Evolutionary conservation across 805 yeast genomes (phyloP).

Genomic region (Wickerhamia fluorescens): DNA sequence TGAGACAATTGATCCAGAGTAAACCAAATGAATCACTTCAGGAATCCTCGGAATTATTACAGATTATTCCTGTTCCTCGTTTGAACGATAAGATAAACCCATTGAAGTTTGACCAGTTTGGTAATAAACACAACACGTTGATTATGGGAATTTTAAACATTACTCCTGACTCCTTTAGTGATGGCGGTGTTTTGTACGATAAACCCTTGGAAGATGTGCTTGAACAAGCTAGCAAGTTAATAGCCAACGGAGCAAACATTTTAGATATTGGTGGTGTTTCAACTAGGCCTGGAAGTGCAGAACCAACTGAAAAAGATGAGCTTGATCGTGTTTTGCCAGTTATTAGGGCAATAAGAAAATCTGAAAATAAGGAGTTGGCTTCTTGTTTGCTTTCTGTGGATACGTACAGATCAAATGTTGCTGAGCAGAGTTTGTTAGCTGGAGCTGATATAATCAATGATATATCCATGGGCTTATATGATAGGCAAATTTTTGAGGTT

Average conservation of each 20-base stretch:
- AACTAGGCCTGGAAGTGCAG: conserved; percentile 77
- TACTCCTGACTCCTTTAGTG: conserved; percentile 95
- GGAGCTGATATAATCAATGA: conserved; percentile 95
- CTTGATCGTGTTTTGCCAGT: conserved; percentile 63
- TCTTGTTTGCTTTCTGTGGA: conserved; percentile 69
- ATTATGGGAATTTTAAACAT: conserved; percentile 85
- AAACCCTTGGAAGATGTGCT: conserved; percentile 36
- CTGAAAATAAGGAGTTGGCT: conserved; percentile 26
- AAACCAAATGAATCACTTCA: conserved; percentile 37
- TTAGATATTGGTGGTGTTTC: conserved; percentile 94
- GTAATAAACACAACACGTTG: conserved; percentile 44
- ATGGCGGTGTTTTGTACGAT: conserved; percentile 53
- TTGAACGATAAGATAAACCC: conserved; percentile 7
- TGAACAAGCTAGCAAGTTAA: conserved; percentile 41
- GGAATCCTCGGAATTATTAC: conserved; percentile 44
- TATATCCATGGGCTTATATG: conserved; percentile 73
- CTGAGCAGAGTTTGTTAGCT: conserved; percentile 53
- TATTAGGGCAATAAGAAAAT: conserved; percentile 50
- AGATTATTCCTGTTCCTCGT: conserved; percentile 41
- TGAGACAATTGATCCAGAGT: conserved; percentile 39
- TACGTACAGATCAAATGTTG: conserved; percentile 75
- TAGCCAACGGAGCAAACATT: conserved; percentile 58
- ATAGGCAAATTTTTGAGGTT: conserved; percentile 55
- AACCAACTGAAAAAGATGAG: conserved; percentile 61
- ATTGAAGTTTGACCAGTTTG: conserved; percentile 38